These are phyloP conservation scores for Penicillium sp. DNA, from an alignment of 2,329 filamentous ascomycete species.

Conservation along the genomic window DNA sequence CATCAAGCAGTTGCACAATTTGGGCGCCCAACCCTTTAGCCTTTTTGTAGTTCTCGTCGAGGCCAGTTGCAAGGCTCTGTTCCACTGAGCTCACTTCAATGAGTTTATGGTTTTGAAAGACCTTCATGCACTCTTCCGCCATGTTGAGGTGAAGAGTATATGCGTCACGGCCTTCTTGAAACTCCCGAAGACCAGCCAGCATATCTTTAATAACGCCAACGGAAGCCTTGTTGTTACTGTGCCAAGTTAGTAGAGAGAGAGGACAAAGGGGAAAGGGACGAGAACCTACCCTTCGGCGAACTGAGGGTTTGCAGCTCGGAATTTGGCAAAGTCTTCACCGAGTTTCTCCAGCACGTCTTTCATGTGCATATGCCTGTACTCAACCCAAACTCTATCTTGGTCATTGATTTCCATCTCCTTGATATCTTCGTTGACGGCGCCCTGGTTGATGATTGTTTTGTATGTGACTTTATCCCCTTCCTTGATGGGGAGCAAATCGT, in stretches of 20 bases:
- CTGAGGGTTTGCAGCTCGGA: slow-evolving; percentile 87
- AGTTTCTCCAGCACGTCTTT: slow-evolving; percentile 95
- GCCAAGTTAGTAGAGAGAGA: slow-evolving; percentile 9
- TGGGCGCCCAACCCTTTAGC: slow-evolving; percentile 88
- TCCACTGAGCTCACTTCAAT: slow-evolving; percentile 86
- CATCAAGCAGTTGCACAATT: slow-evolving; percentile 84
- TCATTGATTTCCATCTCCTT: slow-evolving; percentile 93
- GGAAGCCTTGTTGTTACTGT: slow-evolving; percentile 69
- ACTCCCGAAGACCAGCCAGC: slow-evolving; percentile 91
- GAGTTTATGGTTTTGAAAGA: slow-evolving; percentile 83
- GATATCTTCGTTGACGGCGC: slow-evolving; percentile 69
- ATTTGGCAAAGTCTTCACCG: slow-evolving; percentile 89
- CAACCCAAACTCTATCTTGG: slow-evolving; percentile 92
- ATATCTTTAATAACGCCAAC: slow-evolving; percentile 96
- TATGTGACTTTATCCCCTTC: slow-evolving; percentile 90
- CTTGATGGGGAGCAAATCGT: slow-evolving; percentile 86
- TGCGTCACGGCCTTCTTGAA: slow-evolving; percentile 92
- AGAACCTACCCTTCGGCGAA: slow-evolving; percentile 72
- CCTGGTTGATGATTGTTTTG: slow-evolving; percentile 78
- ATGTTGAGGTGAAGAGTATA: slow-evolving; percentile 95
- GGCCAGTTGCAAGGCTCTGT: slow-evolving; percentile 86
- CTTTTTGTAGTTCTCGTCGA: slow-evolving; percentile 91
- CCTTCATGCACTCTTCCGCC: slow-evolving; percentile 96
- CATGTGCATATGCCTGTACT: slow-evolving; percentile 95
- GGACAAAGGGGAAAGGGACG: neutral